Base-by-base conservation (phyloP, 495 filamentous ascomycete species). In the Haplographium delicatum region DNA sequence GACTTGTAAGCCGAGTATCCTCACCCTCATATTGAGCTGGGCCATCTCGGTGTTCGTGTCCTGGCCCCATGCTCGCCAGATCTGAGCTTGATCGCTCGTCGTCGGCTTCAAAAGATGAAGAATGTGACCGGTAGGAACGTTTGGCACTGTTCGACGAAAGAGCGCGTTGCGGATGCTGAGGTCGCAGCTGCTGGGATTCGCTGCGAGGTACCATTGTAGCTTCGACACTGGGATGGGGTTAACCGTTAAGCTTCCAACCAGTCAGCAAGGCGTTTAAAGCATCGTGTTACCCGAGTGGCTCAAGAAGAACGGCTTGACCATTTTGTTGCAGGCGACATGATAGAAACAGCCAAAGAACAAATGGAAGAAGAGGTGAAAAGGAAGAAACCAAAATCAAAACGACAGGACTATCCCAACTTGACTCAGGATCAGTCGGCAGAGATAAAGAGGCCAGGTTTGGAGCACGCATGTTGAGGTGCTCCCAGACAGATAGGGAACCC, bases 1-100 rank as follows among this genome's bases (percentile, higher is more conserved):
- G 72, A 62, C 88, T 95, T 7, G 93, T 98, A 28, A 82, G 75
- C 13, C 93, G 81, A 25, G 85, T 88, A 66, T 98, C 93, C 67
- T 97, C 89, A 28, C 85, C 89, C 7, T 74, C 74, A 64, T 91
- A 96, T 13, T 69, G 66, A 13, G 73, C 72, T 31, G 53, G 56
- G 9, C 37, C 27, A 33, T 58, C 56, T 42, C 60, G 50, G 9
- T 43, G 47, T 4, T 18, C 44, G 22, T 30, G 20, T 9, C 56
- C 60, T 35, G 53, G 53, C 1, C 58, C 61, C 58, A 61, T 61
- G 23, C 46, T 58, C 2, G 69, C 69, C n/a, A n/a, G n/a, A 64
- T 71, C 56, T 3, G 70, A 70, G 33, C 68, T 68, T 23, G 77
- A 80, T 53, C 70, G 71, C 56, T 83, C 80, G 76, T 83, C 80